Evolutionary conservation across 805 yeast species (phyloP).

Genomic region (Teunomyces pallodes): DNA sequence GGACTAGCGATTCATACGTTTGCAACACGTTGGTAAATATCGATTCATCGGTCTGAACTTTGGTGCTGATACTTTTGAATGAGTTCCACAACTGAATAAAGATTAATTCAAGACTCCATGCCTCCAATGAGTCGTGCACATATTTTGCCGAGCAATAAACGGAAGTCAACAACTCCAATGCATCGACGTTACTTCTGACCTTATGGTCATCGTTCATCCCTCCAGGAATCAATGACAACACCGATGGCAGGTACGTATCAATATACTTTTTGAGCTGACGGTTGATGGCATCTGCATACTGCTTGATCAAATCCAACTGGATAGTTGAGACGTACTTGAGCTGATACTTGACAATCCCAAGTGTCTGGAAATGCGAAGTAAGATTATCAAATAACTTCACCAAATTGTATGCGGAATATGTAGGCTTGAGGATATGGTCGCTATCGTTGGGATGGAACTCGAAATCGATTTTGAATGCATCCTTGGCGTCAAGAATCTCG

Average conservation of each 20-base stretch:
- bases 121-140: constrained; percentile 26
- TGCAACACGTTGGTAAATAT: constrained; percentile 28
- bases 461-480: constrained; percentile 57
- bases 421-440: constrained; percentile 40
- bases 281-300: constrained; percentile 35
- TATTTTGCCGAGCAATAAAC: constrained; percentile 36
- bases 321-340: constrained; percentile 55
- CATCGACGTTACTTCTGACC: constrained; percentile 18
- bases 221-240: constrained; percentile 36
- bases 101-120: constrained; percentile 38
- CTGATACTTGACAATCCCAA: constrained; percentile 50
- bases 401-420: constrained; percentile 58
- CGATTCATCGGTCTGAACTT: constrained; percentile 17
- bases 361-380: constrained; percentile 52
- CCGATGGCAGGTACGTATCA: constrained; percentile 31
- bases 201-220: constrained; percentile 26
- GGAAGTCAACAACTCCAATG: constrained; percentile 28
- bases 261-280: constrained; percentile 43
- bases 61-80: constrained; percentile 19
- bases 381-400: constrained; percentile 56
- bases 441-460: constrained; percentile 35
- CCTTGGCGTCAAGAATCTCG: constrained; percentile 46
- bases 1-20: constrained; percentile 21
- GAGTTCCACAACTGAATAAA: constrained; percentile 41
- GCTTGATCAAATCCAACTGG: constrained; percentile 56